These are phyloP conservation scores for Magnolia kwangsiensis DNA, from an alignment of 164 flowering plant genomes.

Conservation along the genomic window DNA sequence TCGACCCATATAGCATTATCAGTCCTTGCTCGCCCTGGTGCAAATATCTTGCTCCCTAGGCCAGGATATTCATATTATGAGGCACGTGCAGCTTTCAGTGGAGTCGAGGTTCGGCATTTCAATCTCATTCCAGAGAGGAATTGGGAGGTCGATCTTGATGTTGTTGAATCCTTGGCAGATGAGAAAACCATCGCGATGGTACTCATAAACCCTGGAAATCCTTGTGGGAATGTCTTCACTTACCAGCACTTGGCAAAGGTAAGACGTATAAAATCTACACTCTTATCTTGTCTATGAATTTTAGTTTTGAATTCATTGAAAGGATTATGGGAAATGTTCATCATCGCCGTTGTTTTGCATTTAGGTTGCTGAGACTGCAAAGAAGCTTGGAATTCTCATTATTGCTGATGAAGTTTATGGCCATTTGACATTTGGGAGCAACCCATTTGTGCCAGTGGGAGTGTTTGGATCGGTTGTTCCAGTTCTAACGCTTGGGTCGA, in stretches of 20 bases:
- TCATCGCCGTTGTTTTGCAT: constrained; percentile 6
- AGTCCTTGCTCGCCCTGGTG: constrained; percentile 69
- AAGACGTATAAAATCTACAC: neutral
- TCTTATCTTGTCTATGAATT: neutral
- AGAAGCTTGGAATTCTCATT: constrained; percentile 55
- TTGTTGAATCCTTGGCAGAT: constrained; percentile 68
- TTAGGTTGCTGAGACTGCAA: constrained; percentile 83
- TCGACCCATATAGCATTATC: constrained; percentile 73
- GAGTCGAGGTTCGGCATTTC: constrained; percentile 61
- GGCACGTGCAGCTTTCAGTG: constrained; percentile 56
- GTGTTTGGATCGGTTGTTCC: constrained; percentile 76
- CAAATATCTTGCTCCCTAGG: constrained; percentile 82
- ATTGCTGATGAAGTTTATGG: constrained; percentile 96
- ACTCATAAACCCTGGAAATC: constrained; percentile 89
- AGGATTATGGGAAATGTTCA: neutral
- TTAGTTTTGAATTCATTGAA: neutral
- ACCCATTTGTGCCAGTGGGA: constrained; percentile 90
- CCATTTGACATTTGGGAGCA: constrained; percentile 74
- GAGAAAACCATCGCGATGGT: constrained; percentile 80
- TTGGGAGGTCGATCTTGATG: constrained; percentile 84
- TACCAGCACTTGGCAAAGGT: constrained; percentile 69
- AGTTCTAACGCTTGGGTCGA: constrained; percentile 85
- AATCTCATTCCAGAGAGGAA: constrained; percentile 72
- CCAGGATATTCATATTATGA: constrained; percentile 88
- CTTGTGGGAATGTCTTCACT: constrained; percentile 83